Evolutionary conservation across 2,329 filamentous ascomycete genomes (phyloP).

Genomic region (Pseudogymnoascus sp.): DNA sequence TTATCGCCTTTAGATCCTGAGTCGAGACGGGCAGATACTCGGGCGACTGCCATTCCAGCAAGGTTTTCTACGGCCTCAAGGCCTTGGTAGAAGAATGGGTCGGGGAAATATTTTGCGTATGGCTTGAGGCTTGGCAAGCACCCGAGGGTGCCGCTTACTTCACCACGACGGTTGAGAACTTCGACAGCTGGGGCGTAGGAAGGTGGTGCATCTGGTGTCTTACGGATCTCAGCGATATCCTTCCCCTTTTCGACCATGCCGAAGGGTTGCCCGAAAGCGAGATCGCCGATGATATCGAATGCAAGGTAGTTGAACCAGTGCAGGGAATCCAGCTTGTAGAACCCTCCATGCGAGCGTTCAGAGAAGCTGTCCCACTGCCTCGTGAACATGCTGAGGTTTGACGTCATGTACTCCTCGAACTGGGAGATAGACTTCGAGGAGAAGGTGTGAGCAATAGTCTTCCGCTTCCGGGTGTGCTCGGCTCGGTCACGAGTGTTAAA

Average conservation of each 20-base stretch:
- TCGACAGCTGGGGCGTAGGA: constrained; percentile 73
- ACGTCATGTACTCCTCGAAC: constrained; percentile 83
- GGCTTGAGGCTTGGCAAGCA: constrained; percentile 67
- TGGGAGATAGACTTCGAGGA: constrained; percentile 70
- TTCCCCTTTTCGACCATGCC: constrained; percentile 72
- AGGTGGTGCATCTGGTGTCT: constrained; percentile 50
- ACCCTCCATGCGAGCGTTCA: constrained; percentile 33
- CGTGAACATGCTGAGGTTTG: constrained; percentile 67
- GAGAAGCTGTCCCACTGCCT: constrained; percentile 62
- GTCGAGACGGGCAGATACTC: constrained; percentile 66
- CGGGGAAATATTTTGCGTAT: constrained; percentile 71
- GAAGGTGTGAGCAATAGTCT: constrained; percentile 82
- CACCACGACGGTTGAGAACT: constrained; percentile 79
- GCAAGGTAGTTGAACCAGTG: constrained; percentile 69
- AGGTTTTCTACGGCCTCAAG: constrained; percentile 69
- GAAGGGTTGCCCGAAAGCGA: constrained; percentile 70
- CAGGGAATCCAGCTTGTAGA: constrained; percentile 62
- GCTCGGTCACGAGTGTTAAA: constrained; percentile 81
- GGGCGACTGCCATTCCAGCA: constrained; percentile 78
- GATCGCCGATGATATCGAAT: constrained; percentile 45
- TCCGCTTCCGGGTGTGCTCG: constrained; percentile 83
- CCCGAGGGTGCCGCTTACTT: constrained; percentile 75
- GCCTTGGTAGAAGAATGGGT: constrained; percentile 72
- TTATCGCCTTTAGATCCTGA: constrained; percentile 56
- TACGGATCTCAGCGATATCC: constrained; percentile 67